phyloP scores from a whole-genome alignment of 192 early-diverging fungal species.

The Coemansia sp. region DNA sequence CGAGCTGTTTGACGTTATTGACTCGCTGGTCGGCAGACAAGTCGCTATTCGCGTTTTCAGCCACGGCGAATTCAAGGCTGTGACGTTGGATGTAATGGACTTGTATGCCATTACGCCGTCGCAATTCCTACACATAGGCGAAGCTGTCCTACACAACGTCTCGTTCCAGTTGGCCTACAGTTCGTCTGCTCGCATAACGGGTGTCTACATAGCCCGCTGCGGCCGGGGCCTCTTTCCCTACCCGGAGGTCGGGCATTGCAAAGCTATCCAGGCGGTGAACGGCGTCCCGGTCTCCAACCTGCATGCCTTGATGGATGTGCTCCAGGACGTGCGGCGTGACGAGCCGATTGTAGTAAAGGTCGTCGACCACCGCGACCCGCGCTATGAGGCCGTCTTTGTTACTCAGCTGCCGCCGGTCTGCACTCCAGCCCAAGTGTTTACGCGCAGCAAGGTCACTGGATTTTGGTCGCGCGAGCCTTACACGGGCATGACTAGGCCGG shows the following conservation, averaged over 20 bases:
- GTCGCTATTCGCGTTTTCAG: slow-evolving; percentile 62
- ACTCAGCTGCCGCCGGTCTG: slow-evolving; percentile 35
- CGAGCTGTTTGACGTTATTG: slow-evolving; percentile 62
- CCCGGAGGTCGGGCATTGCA: neutral
- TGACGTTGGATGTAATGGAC: slow-evolving; percentile 63
- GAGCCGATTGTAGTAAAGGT: slow-evolving; percentile 23
- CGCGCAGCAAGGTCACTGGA: slow-evolving; percentile 30
- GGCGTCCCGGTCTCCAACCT: slow-evolving; percentile 18
- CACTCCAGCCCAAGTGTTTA: slow-evolving; percentile 12
- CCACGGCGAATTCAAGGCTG: slow-evolving; percentile 49
- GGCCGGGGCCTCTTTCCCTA: neutral
- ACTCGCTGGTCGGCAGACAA: slow-evolving; percentile 58
- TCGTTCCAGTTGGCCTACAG: slow-evolving; percentile 67
- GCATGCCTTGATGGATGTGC: slow-evolving; percentile 20
- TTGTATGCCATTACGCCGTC: slow-evolving; percentile 79
- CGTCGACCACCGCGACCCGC: slow-evolving; percentile 20
- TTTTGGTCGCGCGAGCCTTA: slow-evolving; percentile 37
- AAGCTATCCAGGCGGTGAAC: slow-evolving; percentile 25
- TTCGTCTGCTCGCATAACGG: slow-evolving; percentile 23
- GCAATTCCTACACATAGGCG: slow-evolving; percentile 79
- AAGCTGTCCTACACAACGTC: slow-evolving; percentile 70
- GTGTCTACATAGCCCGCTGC: slow-evolving; percentile 13
- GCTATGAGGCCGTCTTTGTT: slow-evolving; percentile 77
- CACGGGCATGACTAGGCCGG: neutral
- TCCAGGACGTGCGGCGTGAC: slow-evolving; percentile 7